A percentile compares a stretch with the other conserved stretches of the same genome.
Evolutionary conservation across 441 rosid species (phyloP).

Genomic region (Eruca vesicaria): DNA sequence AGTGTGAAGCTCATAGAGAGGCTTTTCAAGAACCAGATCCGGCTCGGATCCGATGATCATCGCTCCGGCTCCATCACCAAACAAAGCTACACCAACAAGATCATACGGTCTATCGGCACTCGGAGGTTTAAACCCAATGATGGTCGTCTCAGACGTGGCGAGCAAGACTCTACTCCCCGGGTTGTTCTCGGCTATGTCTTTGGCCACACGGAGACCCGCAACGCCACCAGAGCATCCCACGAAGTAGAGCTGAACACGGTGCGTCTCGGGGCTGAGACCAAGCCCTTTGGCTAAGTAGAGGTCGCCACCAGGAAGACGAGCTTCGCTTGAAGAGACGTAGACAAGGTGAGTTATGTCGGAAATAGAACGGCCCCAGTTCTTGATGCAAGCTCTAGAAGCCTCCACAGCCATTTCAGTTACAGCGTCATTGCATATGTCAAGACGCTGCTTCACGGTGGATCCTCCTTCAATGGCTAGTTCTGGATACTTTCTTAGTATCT

Average conservation of each 20-base stretch:
- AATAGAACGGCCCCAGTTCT: slow-evolving; percentile 78
- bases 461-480: slow-evolving; percentile 82
- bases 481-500: slow-evolving; percentile 77
- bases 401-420: slow-evolving; percentile 90
- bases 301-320: slow-evolving; percentile 91
- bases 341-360: slow-evolving; percentile 88
- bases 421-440: slow-evolving; percentile 78
- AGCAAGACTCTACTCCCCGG: slow-evolving; percentile 85
- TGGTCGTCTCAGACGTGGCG: slow-evolving; percentile 91
- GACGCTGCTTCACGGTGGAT: slow-evolving; percentile 74
- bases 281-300: slow-evolving; percentile 78
- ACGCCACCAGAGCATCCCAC: slow-evolving; percentile 95
- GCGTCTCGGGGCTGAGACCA: slow-evolving; percentile 72
- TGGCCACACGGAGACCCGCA: slow-evolving; percentile 88
- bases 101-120: slow-evolving; percentile 83
- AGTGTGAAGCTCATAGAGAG: slow-evolving; percentile 87
- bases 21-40: slow-evolving; percentile 45
- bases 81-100: slow-evolving; percentile 90
- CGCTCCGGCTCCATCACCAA: slow-evolving; percentile 96
- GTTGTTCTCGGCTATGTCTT: slow-evolving; percentile 93
- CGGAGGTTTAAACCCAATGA: slow-evolving; percentile 93
- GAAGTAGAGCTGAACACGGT: slow-evolving; percentile 83
- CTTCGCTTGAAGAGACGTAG: slow-evolving; percentile 92
- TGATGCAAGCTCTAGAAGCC: slow-evolving; percentile 78
- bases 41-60: slow-evolving; percentile 84